Conservation (phyloP, 257 asterid genomes). For the Fraxinus anomala region DNA sequence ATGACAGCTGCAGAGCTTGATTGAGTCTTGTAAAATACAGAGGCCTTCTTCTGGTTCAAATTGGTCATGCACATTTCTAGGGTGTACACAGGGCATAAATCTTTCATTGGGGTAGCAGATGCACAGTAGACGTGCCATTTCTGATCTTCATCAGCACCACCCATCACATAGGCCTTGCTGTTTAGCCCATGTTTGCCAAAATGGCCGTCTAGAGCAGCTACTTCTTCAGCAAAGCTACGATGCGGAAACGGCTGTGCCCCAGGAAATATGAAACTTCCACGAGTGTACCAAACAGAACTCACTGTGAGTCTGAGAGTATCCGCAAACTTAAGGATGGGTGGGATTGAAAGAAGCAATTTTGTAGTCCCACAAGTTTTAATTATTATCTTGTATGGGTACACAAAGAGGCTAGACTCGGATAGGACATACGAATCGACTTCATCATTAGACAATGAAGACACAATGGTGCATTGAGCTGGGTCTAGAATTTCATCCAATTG, state of each 20-base stretch:
- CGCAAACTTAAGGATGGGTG: conserved; percentile 38
- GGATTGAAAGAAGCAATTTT: conserved; percentile 39
- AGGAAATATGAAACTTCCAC: conserved; percentile 43
- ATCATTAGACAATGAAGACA: conserved; percentile 29
- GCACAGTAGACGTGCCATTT: conserved; percentile 47
- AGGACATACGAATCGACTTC: conserved; percentile 2
- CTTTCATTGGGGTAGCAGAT: conserved; percentile 10
- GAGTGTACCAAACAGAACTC: conserved; percentile 40
- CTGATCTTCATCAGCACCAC: conserved; percentile 32
- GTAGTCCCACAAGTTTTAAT: conserved; percentile 39
- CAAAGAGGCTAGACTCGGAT: conserved; percentile 9
- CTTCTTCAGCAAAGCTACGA: conserved; percentile 45
- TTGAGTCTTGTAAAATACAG: conserved; percentile 41
- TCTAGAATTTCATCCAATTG: conserved; percentile 31
- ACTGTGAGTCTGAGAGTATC: conserved; percentile 30
- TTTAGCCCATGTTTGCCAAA: conserved; percentile 32
- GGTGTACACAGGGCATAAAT: conserved; percentile 22
- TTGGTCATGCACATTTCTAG: conserved; percentile 50
- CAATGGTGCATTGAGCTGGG: conserved; percentile 38
- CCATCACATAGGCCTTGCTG: conserved; percentile 41
- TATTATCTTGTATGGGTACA: conserved; percentile 31
- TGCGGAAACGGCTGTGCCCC: conserved; percentile 45
- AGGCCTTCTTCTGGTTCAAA: conserved; percentile 37
- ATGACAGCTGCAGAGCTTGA: conserved; percentile 36
- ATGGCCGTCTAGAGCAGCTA: conserved; percentile 33